Evolutionary conservation across 2,329 filamentous ascomycete species (phyloP), one percentile per base, ranked within the genome.

Genomic region (Shiraia sp.): DNA sequence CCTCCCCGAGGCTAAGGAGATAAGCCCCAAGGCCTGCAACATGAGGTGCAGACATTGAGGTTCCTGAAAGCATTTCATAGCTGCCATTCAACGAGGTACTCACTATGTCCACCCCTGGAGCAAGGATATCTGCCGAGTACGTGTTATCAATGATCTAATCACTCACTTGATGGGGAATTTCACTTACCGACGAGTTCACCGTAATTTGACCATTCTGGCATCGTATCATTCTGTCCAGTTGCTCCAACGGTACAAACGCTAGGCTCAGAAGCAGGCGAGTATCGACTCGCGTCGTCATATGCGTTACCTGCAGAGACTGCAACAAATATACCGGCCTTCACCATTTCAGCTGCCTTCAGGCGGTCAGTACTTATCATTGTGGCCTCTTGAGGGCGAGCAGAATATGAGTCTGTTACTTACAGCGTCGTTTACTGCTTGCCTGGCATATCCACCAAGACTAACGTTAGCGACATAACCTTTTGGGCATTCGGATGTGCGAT

Each of bases 21-120:
- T 88, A 88, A 24, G 85, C 85, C 16, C 79, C 82, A 9, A 88
- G 74, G 37, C 86, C 86, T 25, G 81, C 78, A 38, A 88, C 75
- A 63, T 88, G 85, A 4, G 85, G 86, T n/a, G 78, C 78, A 24
- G 85, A 83, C 82, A 85, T 85, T 26, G 75, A 80, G 6, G 83
- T 86, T 12, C 82, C 83, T 10, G 74, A 77, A 51, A 82, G 75
- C 34, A 65, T 74, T 37, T 70, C 71, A 64, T 53, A 62, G 3
- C 61, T 64, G 30, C 68, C 65, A 24, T 73, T 44, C 26, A 53
- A 57, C 50, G 49, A 81, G 22, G 80, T 73, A 56, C 73, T 78
- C 1, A 72, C 69, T 14, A 73, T 52, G 1, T 53, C 39, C 19
- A 72, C 61, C 10, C 71, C 70, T 2, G 70, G 70, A 1, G 62